Evolutionary conservation across 768 basidiomycete species (phyloP).

Genomic region (Macrolepiota fuliginosa): DNA sequence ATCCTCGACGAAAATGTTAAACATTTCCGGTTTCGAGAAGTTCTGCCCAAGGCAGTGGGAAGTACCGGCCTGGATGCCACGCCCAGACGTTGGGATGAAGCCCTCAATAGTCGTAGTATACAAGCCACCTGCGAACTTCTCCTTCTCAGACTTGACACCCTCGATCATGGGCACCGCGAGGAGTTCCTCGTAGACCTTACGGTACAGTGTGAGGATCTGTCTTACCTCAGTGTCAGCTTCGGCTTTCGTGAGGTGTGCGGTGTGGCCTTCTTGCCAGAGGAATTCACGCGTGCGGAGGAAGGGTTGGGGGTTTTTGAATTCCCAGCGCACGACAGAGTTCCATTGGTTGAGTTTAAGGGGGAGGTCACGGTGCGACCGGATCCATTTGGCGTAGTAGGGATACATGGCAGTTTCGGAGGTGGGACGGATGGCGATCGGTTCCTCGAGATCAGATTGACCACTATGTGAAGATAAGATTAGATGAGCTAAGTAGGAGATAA

Average conservation of each 20-base stretch:
- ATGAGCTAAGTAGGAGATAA: constrained; percentile 1
- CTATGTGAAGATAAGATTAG: constrained; percentile 35
- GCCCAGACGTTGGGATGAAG: constrained; percentile 94
- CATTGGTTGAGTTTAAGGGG: constrained; percentile 98
- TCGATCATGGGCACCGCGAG: constrained; percentile 97
- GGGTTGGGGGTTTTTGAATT: constrained; percentile 99
- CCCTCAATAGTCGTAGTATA: constrained; percentile 99
- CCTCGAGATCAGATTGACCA: constrained; percentile 90
- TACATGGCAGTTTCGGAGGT: constrained; percentile 99
- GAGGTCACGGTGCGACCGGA: constrained; percentile 94
- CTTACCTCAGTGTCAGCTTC: constrained; percentile 93
- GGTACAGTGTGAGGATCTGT: constrained; percentile 94
- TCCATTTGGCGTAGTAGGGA: constrained; percentile 99
- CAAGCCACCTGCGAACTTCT: constrained; percentile 97
- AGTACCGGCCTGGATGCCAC: constrained; percentile 97
- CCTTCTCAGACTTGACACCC: constrained; percentile 97
- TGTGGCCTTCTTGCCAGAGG: constrained; percentile 99
- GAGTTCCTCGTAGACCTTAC: constrained; percentile 92
- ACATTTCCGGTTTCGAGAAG: constrained; percentile 96
- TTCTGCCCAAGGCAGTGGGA: constrained; percentile 99
- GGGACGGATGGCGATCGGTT: constrained; percentile 96
- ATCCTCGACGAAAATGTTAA: constrained; percentile 96
- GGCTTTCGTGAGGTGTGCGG: constrained; percentile 82
- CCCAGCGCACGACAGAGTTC: constrained; percentile 99
- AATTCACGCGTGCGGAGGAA: constrained; percentile 99